Evolutionary conservation across 257 asterid genomes (phyloP), one percentile per base, ranked within the genome.

Genomic region (Solanum rostratum): DNA sequence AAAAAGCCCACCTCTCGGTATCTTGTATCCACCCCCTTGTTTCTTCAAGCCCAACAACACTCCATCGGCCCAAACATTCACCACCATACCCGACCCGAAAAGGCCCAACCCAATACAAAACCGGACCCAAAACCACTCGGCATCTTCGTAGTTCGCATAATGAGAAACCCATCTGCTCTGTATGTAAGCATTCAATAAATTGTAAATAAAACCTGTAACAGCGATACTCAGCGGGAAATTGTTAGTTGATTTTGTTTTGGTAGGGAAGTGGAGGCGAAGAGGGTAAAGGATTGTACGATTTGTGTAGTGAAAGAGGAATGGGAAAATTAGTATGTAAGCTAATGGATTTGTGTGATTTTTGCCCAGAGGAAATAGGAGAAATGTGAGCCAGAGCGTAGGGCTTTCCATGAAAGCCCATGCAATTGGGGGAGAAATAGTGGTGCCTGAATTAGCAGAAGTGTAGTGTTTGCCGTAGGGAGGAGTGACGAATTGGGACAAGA

Each of bases 351-450:
- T 84, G 86, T 30, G 14, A 87, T 93, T 90, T 5, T 85, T 59
- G 83, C 97, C 97, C 33, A 52, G 49, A 52, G 93, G 97, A 88
- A 92, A 90, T 88, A 93, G 86, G 88, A 93, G 89, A 85, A 84
- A 63, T 37, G 95, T 87, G 88, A 93, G 91, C 94, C 94, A 92
- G 7, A 93, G 16, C 70, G 95, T 91, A 76, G 96, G 97, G 90
- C 94, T 89, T 86, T 93, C 97, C 94, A 93, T 91, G 50, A 92
- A 63, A 79, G 79, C 90, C 97, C 97, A 93, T 55, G 95, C 97
- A 10, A 88, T 45, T 2, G 93, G 89, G 20, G 95, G 91, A 33
- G 97, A 89, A 63, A 94, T 88, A 13, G 90, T 29, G 74, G 92
- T 93, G 4, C 95, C 95, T 92, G 93, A 92, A 0, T 92, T 93